Base-by-base conservation (phyloP, 148 eudicot genomes). In the Camellia lanceoleosa region DNA sequence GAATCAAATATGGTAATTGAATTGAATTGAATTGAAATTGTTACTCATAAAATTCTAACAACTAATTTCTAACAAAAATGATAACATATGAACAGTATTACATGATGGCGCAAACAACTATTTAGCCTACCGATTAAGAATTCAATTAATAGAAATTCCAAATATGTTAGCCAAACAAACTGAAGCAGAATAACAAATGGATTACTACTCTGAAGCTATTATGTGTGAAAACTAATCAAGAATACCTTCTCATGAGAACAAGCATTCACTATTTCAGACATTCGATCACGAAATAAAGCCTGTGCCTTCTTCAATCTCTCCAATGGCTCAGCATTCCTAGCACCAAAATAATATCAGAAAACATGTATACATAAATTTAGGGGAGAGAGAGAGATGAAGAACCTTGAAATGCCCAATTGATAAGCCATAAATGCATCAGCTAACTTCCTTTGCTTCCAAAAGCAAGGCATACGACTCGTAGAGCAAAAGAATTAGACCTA, bases 321-420 rank as follows among this genome's bases (percentile, higher is more conserved):
- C 78, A 91, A 70, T 16, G 99, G 99, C 91, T 92, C 85, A 81
- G 99, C 97, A 83, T 93, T 89, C 91, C 99, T 95, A 83, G 80
- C 71, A 80, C 19, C 58, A 41, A 78, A 18, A 65, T 16, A 55
- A 75, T 14, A 19, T 66, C 54, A 38, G 4, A 18, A 15, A 14
- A 11, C 0, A 44, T 5, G 71, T n/a, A 6, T 64, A 18, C 52
- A 68, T 41, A 4, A 44, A 42, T 55, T 2, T n/a, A 10, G 46
- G 58, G 12, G 23, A 19, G 42, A 13, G 49, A 13, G 49, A 62
- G 51, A 51, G 42, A 73, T 68, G 54, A 79, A 72, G 15, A 46
- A 94, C 98, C 97, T 95, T 60, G 90, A 88, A 81, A 93, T 89
- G 59, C 98, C 98, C 13, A 87, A 69, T 46, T 87, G 80, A 86